These are phyloP conservation scores for Amanita fuliginea DNA, from an alignment of 768 basidiomycete species.

Conservation along the genomic window DNA sequence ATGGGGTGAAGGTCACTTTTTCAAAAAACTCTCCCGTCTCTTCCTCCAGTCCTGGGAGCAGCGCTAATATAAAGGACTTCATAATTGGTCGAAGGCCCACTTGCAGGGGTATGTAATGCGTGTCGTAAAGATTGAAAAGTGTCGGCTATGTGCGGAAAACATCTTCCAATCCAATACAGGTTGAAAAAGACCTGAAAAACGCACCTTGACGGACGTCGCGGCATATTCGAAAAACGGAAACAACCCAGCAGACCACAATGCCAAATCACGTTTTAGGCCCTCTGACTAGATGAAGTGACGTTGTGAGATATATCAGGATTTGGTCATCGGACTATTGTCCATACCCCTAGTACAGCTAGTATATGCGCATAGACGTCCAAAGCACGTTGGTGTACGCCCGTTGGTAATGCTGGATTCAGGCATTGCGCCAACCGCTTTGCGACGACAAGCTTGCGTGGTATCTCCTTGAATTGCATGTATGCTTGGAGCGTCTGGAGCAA, in stretches of 20 bases:
- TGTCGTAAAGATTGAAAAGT: conserved; percentile 86
- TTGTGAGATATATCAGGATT: not conserved
- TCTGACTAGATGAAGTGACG: conserved; percentile 47
- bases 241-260: conserved; percentile 90
- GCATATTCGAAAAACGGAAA: conserved; percentile 99
- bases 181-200: conserved; percentile 5
- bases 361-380: conserved; percentile 93
- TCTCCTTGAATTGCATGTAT: conserved; percentile 91
- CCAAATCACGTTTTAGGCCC: conserved; percentile 75
- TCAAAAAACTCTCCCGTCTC: conserved; percentile 98
- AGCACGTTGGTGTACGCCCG: conserved; percentile 94
- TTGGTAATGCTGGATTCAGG: conserved; percentile 93
- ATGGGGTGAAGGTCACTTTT: conserved; percentile 34
- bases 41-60: conserved; percentile 94
- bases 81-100: conserved; percentile 73
- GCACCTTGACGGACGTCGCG: conserved; percentile 93
- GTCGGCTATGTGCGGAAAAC: conserved; percentile 45
- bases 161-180: not conserved
- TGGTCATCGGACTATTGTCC: conserved; percentile 17
- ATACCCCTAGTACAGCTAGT: conserved; percentile 79
- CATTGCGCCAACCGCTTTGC: conserved; percentile 94
- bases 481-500: conserved; percentile 76
- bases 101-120: conserved; percentile 83
- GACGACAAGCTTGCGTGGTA: conserved; percentile 89
- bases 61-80: conserved; percentile 88